Percentiles rank a stretch among this genome's conserved stretches.
phyloP scores from a whole-genome alignment of 2,329 filamentous ascomycete species.

The Penicillium sp. region DNA sequence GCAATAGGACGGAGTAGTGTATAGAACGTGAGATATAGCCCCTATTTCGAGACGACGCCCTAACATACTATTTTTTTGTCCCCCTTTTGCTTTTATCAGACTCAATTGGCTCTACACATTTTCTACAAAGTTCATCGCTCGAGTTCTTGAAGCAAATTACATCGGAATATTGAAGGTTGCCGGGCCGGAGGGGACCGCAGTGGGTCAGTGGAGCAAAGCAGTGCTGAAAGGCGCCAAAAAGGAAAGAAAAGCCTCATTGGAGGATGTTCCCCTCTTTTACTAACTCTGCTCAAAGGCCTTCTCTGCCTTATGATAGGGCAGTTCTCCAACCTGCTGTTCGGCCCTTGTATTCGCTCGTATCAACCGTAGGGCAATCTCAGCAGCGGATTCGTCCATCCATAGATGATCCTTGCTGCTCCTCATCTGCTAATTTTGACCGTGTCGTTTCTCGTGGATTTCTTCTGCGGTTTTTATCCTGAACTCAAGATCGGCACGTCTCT shows the following conservation, averaged over 20 bases:
- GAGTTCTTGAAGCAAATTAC: slow-evolving; percentile 8
- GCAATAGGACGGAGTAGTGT: slow-evolving; percentile 1
- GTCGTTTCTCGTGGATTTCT: slow-evolving; percentile 19
- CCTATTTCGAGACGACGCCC: background rate
- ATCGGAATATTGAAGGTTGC: slow-evolving; percentile 26
- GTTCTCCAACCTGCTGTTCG: slow-evolving; percentile 15
- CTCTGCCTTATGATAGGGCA: slow-evolving; percentile 24
- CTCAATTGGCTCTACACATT: background rate
- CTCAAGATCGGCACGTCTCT: slow-evolving; percentile 21
- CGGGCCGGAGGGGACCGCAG: slow-evolving; percentile 28
- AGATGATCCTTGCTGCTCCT: slow-evolving; percentile 23
- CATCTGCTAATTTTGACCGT: slow-evolving; percentile 23
- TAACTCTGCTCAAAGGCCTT: slow-evolving; percentile 11
- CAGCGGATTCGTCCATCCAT: slow-evolving; percentile 19
- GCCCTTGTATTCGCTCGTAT: slow-evolving; percentile 27
- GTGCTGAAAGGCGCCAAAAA: slow-evolving; percentile 18
- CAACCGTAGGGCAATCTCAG: slow-evolving; percentile 12
- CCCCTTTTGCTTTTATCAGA: background rate
- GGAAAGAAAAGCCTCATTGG: background rate
- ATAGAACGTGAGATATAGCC: background rate
- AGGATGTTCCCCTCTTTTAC: slow-evolving; percentile 11
- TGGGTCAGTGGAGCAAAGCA: slow-evolving; percentile 25
- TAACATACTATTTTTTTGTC: background rate
- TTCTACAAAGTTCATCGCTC: background rate
- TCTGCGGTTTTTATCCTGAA: slow-evolving; percentile 18